Evolutionary conservation across 352 stramenopile species (phyloP), one percentile per base, ranked within the genome.

Genomic region (Phytophthora rubi): DNA sequence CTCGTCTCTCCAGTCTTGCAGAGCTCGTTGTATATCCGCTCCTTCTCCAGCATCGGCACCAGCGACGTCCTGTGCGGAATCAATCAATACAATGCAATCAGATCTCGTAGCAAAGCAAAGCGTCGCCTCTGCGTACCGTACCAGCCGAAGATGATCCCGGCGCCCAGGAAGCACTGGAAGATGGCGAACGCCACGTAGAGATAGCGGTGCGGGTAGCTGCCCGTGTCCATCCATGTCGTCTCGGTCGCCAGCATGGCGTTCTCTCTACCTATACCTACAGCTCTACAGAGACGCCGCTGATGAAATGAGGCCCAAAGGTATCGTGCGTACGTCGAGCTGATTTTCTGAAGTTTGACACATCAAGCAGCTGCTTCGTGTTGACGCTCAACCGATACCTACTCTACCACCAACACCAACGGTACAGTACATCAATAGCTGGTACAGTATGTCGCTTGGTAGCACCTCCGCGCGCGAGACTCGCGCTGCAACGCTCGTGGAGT

Each of bases 101-200:
- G 45, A 52, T 52, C 45, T 52, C 45, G 52, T 21, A 18, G 23
- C 44, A 68, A 44, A 68, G 15, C 33, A 30, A 47, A 52, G 45
- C 45, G 45, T 47, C 30, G 59, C 26, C 18, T 63, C 6, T 26
- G 44, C 44, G 15, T 51, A 7, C 4, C 23, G 55, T 67, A 90
- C 82, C 82, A 90, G 52, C 82, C 82, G 30, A 89, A 89, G 63
- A 89, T 86, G 53, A 90, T 67, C 39, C 82, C 82, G 16, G 82
- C 79, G 42, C 82, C 79, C 13, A 90, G 62, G 59, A 87, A 88
- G 59, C 80, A 90, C 65, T 90, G 80, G 53, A 86, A 77, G 59
- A 88, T 88, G 42, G 82, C 82, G 57, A 90, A 85, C 16, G 39
- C 59, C 18, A 89, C 77, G 39, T 85, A 80, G 48, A 81, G 23